Conservation (phyloP, 2,329 filamentous ascomycete genomes). For the Beauveria sp. region DNA sequence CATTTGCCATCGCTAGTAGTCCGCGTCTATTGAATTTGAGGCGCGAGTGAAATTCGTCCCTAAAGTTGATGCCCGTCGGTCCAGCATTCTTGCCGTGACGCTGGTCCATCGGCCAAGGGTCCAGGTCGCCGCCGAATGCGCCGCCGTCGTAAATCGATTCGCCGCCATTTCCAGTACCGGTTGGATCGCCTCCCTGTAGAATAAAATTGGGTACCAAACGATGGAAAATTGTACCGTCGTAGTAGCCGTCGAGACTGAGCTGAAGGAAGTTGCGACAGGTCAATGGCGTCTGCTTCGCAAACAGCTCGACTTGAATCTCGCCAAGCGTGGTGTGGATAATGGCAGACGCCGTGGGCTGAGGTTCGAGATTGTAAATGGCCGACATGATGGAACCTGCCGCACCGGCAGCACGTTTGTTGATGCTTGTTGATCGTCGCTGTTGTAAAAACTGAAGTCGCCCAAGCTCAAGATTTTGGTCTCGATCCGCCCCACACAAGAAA, state of each 20-base stretch:
- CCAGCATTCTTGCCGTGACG: constrained; percentile 55
- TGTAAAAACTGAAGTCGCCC: not conserved
- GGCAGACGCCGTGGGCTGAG: constrained; percentile 85
- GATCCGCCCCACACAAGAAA: constrained; percentile 3
- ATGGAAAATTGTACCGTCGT: constrained; percentile 89
- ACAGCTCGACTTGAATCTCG: constrained; percentile 85
- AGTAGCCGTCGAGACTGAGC: constrained; percentile 90
- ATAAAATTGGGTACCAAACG: constrained; percentile 88
- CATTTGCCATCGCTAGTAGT: constrained; percentile 92
- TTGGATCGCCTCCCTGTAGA: constrained; percentile 89
- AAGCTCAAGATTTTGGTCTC: not conserved
- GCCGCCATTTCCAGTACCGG: constrained; percentile 83
- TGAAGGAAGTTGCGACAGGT: constrained; percentile 94
- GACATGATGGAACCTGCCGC: constrained; percentile 54
- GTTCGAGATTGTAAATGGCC: constrained; percentile 86
- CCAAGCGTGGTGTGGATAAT: constrained; percentile 85
- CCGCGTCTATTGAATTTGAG: constrained; percentile 90
- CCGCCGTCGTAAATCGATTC: constrained; percentile 88
- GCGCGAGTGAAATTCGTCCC: constrained; percentile 85
- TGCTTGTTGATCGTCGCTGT: not conserved
- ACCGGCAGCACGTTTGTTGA: not conserved
- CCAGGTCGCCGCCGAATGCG: constrained; percentile 62
- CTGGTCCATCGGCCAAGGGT: constrained; percentile 64
- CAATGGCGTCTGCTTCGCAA: constrained; percentile 87
- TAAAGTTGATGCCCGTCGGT: constrained; percentile 52